Evolutionary conservation across 116 monocot species (phyloP).

Genomic region (Papilionanthe hybrid): DNA sequence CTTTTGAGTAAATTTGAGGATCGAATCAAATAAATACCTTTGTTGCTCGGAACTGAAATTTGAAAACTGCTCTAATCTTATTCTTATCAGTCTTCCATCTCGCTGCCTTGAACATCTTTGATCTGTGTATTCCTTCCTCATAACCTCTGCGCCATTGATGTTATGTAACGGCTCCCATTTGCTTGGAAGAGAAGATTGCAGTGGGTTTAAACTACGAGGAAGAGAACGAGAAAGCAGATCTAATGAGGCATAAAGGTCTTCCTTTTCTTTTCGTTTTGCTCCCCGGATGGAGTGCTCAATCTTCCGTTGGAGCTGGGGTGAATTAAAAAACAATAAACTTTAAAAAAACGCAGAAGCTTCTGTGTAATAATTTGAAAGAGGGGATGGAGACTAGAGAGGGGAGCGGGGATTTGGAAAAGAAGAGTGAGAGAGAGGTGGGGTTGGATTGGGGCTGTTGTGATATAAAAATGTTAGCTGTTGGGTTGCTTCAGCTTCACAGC

Average conservation of each 20-base stretch:
- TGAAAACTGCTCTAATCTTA: conserved; percentile 84
- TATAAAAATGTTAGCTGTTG: background rate
- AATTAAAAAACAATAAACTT: background rate
- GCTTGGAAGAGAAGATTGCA: background rate
- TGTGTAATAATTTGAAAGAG: background rate
- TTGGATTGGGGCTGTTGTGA: background rate
- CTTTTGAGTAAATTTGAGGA: background rate
- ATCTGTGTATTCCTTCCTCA: background rate
- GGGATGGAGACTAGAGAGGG: background rate
- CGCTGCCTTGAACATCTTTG: conserved; percentile 76
- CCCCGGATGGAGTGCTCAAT: background rate
- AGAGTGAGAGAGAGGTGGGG: background rate
- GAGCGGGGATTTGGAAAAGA: background rate
- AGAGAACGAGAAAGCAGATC: conserved; percentile 33
- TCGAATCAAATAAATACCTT: conserved; percentile 35
- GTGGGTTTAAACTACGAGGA: background rate
- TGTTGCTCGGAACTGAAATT: conserved; percentile 66
- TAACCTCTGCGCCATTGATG: background rate
- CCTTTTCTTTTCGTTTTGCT: background rate
- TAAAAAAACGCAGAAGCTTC: background rate
- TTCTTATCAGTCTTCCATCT: conserved; percentile 87
- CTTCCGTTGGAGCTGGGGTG: background rate
- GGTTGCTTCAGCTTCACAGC: background rate
- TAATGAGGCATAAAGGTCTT: background rate
- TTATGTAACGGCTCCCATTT: background rate